Base-by-base conservation (phyloP, 2,329 filamentous ascomycete species). In the Trichophyton verrucosum region DNA sequence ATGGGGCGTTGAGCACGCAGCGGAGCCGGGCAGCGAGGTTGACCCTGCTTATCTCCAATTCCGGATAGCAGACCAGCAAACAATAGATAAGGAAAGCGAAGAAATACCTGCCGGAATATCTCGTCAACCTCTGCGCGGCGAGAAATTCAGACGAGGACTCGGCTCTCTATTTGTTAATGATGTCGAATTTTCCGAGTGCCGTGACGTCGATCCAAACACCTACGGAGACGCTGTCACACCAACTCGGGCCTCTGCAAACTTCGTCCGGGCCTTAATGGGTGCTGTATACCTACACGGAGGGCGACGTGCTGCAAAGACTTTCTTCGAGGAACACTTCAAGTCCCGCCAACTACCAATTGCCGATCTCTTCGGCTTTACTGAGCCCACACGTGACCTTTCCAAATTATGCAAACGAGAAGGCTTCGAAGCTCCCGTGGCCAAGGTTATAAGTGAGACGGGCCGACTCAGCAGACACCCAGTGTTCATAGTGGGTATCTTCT, bases 1-100 rank as follows among this genome's bases (percentile, higher is more conserved):
- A 76, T 99, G 94, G 94, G 94, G 94, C 75, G 85, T 97, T 15
- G 92, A 97, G 73, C 77, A 80, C 49, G 92, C 89, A n/a, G 89
- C 88, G 9, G 86, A 85, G 20, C 94, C 94, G 0, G 94, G 92
- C 58, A 84, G 84, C 62, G 92, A 97, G 76, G 91, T 97, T 61
- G 94, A 99, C 72, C 86, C 91, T 0, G 94, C 92, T 4, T 79
- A 95, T 60, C 79, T 99, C 63, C 94, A 97, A 72, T 95, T 91
- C 79, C 75, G 75, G 75, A 71, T 80, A 60, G 64, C 80, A 24
- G 68, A 72, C 8, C 74, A 80, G 3, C 78, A 77, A 6, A 70
- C 71, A 38, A 66, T 27, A 47, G 42, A 72, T 27, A 24, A 72
- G 36, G 74, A 80, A 59, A 67, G 76, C 4, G 70, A 73, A 58